Conservation (phyloP, 2,329 filamentous ascomycete genomes). For the Cladosporium halotolerans region DNA sequence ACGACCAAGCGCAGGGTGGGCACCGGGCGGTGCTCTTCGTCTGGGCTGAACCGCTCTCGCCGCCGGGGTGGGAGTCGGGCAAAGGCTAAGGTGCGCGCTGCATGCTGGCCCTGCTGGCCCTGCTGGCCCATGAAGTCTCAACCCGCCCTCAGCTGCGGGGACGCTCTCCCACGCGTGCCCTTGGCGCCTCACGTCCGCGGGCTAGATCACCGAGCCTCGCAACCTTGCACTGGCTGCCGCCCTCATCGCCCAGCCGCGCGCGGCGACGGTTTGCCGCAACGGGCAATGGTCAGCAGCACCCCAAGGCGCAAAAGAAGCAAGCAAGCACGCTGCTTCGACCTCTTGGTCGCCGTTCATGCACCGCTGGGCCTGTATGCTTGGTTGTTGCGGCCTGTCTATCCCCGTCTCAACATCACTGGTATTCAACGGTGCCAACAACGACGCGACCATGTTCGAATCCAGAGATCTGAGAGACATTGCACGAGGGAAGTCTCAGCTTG, state of each 20-base stretch:
- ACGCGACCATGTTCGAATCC: no score
- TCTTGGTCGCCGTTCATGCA: neutral
- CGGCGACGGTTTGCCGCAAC: neutral
- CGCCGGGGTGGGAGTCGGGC: no score
- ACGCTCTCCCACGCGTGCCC: neutral
- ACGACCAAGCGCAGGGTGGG: constrained; percentile 9
- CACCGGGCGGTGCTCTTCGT: neutral
- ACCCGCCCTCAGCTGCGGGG: neutral
- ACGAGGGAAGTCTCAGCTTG: no score
- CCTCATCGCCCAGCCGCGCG: neutral
- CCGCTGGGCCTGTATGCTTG: no score
- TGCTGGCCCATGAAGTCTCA: neutral
- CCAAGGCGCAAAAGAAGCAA: neutral
- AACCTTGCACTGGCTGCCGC: neutral
- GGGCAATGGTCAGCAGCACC: neutral
- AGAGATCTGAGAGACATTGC: no score
- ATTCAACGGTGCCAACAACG: no score
- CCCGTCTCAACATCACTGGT: no score
- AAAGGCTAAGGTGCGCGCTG: no score
- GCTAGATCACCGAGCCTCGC: neutral
- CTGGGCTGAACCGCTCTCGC: neutral
- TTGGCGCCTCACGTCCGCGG: neutral
- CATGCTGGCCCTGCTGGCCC: no score
- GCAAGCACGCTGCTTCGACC: neutral
- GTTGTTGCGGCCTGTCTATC: no score